phyloP scores from a whole-genome alignment of 345 rosid species.

The Sisymbrium irio region DNA sequence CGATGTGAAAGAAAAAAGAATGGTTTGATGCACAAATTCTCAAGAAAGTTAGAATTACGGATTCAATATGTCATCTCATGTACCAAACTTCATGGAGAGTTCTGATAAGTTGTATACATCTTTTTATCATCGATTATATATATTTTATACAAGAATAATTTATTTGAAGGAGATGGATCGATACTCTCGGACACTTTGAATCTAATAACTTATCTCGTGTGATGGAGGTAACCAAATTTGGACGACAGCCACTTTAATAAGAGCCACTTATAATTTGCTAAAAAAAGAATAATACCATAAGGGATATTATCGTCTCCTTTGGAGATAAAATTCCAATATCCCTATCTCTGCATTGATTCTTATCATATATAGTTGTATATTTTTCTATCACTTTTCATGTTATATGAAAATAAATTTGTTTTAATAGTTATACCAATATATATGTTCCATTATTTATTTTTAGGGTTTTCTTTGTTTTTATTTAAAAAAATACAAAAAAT shows the following conservation, averaged over 20 bases:
- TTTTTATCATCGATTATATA: background rate
- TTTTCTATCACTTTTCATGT: background rate
- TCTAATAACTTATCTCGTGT: slow-evolving; percentile 24
- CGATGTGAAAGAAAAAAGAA: background rate
- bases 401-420: background rate
- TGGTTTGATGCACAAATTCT: background rate
- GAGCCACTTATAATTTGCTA: slow-evolving; percentile 27
- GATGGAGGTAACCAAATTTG: slow-evolving; percentile 19
- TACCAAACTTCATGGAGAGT: background rate
- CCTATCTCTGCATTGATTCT: slow-evolving; percentile 31
- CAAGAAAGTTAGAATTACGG: background rate
- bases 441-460: background rate
- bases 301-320: slow-evolving; percentile 28
- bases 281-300: slow-evolving; percentile 15
- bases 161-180: slow-evolving; percentile 7
- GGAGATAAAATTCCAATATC: slow-evolving; percentile 29
- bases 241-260: slow-evolving; percentile 19
- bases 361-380: slow-evolving; percentile 5
- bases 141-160: background rate
- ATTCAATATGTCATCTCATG: background rate
- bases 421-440: background rate
- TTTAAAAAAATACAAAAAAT: too few species aligned
- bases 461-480: too few species aligned
- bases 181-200: slow-evolving; percentile 8
- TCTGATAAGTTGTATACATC: background rate